Percentiles rank a stretch among this genome's conserved stretches.
phyloP scores from a whole-genome alignment of 345 rosid species.

The Populus tremula region DNA sequence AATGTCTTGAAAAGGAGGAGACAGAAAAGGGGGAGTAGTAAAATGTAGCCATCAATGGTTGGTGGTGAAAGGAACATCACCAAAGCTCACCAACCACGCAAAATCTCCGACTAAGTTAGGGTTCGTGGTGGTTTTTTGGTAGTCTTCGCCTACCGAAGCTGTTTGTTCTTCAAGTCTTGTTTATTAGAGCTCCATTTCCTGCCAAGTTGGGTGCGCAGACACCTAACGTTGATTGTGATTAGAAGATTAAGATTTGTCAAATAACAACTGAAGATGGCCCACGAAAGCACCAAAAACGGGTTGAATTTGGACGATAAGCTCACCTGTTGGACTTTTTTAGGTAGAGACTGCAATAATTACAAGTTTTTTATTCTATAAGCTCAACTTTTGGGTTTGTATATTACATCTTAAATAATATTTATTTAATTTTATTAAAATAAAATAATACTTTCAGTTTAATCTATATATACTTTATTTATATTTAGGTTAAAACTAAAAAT shows the following conservation, averaged over 20 bases:
- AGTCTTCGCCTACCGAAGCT: neutral
- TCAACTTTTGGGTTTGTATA: too few relatives aligned
- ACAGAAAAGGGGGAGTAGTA: slow-evolving; percentile 2
- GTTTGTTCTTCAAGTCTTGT: neutral
- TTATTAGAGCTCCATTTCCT: neutral
- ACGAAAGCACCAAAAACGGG: neutral
- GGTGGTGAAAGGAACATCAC: slow-evolving; percentile 21
- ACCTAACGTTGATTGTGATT: neutral
- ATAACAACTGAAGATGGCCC: neutral
- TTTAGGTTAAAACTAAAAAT: too few relatives aligned
- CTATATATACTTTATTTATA: too few relatives aligned
- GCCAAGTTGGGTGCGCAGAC: neutral
- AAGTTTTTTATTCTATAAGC: too few relatives aligned
- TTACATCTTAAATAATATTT: too few relatives aligned
- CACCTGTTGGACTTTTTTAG: neutral
- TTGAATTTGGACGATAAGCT: neutral
- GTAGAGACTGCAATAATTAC: too few relatives aligned
- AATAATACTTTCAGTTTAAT: too few relatives aligned
- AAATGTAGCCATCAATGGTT: slow-evolving; percentile 30
- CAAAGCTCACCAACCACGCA: slow-evolving; percentile 4
- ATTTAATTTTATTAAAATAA: too few relatives aligned
- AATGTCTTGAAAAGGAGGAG: neutral
- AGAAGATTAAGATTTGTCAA: neutral
- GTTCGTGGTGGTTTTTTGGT: slow-evolving; percentile 13
- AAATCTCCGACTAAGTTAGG: neutral